phyloP scores from a whole-genome alignment of 139 green algal genomes.

The Nannochloris sp. region DNA sequence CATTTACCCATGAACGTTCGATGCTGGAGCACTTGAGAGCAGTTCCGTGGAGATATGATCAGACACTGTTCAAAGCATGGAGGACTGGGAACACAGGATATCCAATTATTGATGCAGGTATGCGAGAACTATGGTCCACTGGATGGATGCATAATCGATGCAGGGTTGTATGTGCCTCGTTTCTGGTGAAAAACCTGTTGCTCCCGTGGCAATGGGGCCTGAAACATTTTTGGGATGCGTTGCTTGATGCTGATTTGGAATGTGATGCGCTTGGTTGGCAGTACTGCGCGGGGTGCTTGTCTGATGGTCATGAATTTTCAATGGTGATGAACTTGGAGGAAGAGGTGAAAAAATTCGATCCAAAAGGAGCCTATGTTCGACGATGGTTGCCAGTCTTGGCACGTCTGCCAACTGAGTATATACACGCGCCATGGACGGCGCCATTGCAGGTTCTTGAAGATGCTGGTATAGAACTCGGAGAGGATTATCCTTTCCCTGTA shows the following conservation, averaged over 20 bases:
- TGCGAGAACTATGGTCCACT: slow-evolving; percentile 78
- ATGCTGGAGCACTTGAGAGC: slow-evolving; percentile 80
- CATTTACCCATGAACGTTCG: slow-evolving; percentile 86
- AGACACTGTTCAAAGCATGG: slow-evolving; percentile 73
- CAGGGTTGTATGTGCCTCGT: slow-evolving; percentile 65
- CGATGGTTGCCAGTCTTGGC: slow-evolving; percentile 79
- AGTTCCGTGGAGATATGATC: slow-evolving; percentile 77
- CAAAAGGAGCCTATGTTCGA: slow-evolving; percentile 78
- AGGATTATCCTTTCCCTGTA: slow-evolving; percentile 61
- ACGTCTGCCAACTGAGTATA: slow-evolving; percentile 58
- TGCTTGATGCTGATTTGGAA: slow-evolving; percentile 87
- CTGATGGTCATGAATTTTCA: slow-evolving; percentile 38
- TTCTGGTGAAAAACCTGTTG: slow-evolving; percentile 88
- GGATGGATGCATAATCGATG: slow-evolving; percentile 79
- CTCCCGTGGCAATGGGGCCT: slow-evolving; percentile 90
- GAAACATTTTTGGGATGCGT: slow-evolving; percentile 90
- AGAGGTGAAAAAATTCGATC: slow-evolving; percentile 61
- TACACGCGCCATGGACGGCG: slow-evolving; percentile 70
- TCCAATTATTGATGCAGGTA: slow-evolving; percentile 76
- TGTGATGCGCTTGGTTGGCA: slow-evolving; percentile 78
- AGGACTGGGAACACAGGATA: slow-evolving; percentile 74
- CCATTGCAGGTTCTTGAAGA: slow-evolving; percentile 38
- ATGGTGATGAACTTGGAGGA: slow-evolving; percentile 66
- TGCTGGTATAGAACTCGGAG: slow-evolving; percentile 49
- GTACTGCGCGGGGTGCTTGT: slow-evolving; percentile 49